Evolutionary conservation across 2,329 filamentous ascomycete species (phyloP), one percentile per base, ranked within the genome.

Genomic region (Colletotrichum navitas): DNA sequence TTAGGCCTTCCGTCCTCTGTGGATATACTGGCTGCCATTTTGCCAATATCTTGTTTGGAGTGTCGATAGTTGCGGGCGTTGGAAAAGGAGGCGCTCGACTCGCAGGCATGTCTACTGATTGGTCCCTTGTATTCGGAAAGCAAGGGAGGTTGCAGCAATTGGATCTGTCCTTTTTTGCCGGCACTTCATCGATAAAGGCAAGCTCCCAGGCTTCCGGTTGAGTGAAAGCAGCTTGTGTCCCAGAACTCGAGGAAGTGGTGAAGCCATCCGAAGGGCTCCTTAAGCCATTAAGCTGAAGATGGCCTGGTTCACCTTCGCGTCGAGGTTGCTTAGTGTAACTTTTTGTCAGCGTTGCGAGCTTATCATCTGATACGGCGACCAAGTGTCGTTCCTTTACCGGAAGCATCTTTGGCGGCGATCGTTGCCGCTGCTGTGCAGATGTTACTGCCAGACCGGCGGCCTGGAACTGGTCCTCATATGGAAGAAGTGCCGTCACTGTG

Each of bases 361-460:
- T 26, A 14, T 62, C 18, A 3, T 12, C 52, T 21, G 45, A 18
- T 26, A 7, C 3, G 5, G 32, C 16, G 21, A 55, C 54, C 1
- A 24, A 5, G 5, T 36, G 34, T 32, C n/a, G 16, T 16, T 54
- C 29, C 18, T 60, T 64, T 21, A 10, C 14, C 7, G 59, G 45
- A 49, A 58, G 41, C 21, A 10, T n/a, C 26, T 16, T 51, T 21
- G 41, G 63, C 47, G 68, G 76, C 54, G 54, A 76, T 63, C 51
- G 75, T 26, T 70, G 74, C 7, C 58, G 80, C 77, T 83, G 84
- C 74, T 84, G 88, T 71, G 73, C 81, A 45, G 88, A 89, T 14
- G 88, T 90, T 1, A 90, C 85, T 2, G 88, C 87, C 61, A 90
- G 81, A 1, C 88, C 87, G 65, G 86, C 87, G 68, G 83, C 83